Conservation (phyloP, 352 stramenopile species). For the Phytophthora quininea region DNA sequence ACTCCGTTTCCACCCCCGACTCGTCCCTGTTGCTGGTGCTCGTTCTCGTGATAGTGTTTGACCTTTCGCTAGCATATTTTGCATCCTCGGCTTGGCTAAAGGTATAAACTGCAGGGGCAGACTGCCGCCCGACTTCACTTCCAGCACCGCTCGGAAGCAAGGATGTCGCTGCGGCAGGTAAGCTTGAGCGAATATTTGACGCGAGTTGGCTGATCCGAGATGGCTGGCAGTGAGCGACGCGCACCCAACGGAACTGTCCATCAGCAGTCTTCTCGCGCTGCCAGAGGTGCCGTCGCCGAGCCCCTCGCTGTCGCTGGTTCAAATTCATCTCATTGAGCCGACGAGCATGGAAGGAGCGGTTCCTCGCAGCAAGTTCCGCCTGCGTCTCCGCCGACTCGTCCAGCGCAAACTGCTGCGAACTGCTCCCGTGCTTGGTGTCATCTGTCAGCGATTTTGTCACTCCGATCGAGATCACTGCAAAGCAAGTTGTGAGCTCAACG, state of each 20-base stretch:
- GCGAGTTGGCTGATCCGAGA: constrained; percentile 72
- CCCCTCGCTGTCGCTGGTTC: constrained; percentile 77
- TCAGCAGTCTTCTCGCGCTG: constrained; percentile 75
- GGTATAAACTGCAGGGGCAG: constrained; percentile 24
- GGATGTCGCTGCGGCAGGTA: constrained; percentile 52
- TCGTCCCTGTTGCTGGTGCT: constrained; percentile 28
- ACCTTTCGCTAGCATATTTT: constrained; percentile 5
- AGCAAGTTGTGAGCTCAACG: not conserved
- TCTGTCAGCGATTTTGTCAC: constrained; percentile 36
- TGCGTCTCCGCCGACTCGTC: constrained; percentile 34
- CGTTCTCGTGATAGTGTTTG: constrained; percentile 7
- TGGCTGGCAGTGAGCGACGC: constrained; percentile 68
- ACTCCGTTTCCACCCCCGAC: constrained; percentile 68
- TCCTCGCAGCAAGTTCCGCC: constrained; percentile 56
- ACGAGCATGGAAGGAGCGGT: constrained; percentile 81
- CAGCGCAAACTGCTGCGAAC: constrained; percentile 29
- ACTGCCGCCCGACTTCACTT: constrained; percentile 26
- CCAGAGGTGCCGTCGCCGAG: constrained; percentile 76
- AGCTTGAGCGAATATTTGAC: constrained; percentile 33
- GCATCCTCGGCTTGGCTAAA: constrained; percentile 17
- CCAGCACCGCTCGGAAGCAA: constrained; percentile 21
- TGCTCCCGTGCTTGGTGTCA: constrained; percentile 16
- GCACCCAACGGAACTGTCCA: constrained; percentile 81
- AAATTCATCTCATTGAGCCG: constrained; percentile 83
- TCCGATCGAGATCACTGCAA: constrained; percentile 72